phyloP scores from a whole-genome alignment of 2,329 filamentous ascomycete species.

The Lasiodiplodia hormozganensis region DNA sequence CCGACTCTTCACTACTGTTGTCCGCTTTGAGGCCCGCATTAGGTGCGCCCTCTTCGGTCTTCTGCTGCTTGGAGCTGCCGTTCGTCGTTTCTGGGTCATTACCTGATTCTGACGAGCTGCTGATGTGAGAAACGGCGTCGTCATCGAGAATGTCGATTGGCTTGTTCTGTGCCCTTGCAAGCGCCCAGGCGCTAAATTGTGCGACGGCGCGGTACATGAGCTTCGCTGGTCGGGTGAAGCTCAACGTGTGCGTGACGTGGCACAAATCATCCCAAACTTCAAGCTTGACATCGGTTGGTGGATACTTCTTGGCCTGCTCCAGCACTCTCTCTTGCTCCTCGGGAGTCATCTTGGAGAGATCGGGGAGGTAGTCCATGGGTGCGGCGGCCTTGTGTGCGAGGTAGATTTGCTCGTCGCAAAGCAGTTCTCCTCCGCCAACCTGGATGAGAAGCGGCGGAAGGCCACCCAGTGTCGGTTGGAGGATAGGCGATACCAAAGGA shows the following conservation, averaged over 20 bases:
- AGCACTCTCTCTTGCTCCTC: slow-evolving; percentile 62
- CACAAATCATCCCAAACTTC: slow-evolving; percentile 97
- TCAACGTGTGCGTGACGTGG: slow-evolving; percentile 90
- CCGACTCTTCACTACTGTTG: slow-evolving; percentile 34
- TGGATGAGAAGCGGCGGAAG: slow-evolving; percentile 87
- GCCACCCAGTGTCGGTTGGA: slow-evolving; percentile 88
- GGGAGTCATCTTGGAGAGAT: slow-evolving; percentile 36
- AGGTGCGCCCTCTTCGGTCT: not conserved
- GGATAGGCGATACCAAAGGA: slow-evolving; percentile 85
- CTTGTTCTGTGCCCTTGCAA: slow-evolving; percentile 80
- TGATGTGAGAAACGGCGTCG: slow-evolving; percentile 77
- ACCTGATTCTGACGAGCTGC: slow-evolving; percentile 54
- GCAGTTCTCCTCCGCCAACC: slow-evolving; percentile 84
- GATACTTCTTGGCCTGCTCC: slow-evolving; percentile 71
- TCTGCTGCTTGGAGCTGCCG: slow-evolving; percentile 31
- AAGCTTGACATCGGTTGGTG: slow-evolving; percentile 88
- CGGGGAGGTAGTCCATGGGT: slow-evolving; percentile 75
- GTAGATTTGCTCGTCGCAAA: slow-evolving; percentile 95
- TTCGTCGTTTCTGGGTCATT: slow-evolving; percentile 20
- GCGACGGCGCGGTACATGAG: slow-evolving; percentile 93
- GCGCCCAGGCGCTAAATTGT: slow-evolving; percentile 91
- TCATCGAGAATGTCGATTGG: slow-evolving; percentile 84
- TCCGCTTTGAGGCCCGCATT: not conserved
- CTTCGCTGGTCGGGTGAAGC: slow-evolving; percentile 94
- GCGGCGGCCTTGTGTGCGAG: slow-evolving; percentile 93